Evolutionary conservation across 306 rosid genomes (phyloP).

Genomic region (Quercus robur): DNA sequence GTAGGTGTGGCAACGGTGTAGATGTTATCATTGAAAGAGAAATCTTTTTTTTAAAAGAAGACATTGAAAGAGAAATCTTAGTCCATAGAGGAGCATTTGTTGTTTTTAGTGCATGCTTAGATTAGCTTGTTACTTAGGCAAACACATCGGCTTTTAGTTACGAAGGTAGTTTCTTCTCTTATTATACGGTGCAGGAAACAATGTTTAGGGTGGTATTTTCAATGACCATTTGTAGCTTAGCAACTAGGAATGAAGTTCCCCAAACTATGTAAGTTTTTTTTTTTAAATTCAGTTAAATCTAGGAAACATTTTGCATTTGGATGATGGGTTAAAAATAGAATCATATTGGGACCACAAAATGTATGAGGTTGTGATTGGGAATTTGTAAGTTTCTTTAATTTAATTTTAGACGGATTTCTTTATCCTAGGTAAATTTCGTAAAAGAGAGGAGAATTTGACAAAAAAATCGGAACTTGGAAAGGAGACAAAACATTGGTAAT

Average conservation of each 20-base stretch:
- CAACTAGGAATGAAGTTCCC: background rate
- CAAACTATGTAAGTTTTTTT: background rate
- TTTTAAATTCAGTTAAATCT: background rate
- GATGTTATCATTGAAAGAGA: slow-evolving; percentile 9
- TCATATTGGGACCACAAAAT: background rate
- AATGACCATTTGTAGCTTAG: background rate
- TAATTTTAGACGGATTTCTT: background rate
- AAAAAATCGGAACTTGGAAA: background rate
- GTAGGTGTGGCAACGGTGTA: background rate
- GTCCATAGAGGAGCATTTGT: background rate
- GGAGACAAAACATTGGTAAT: slow-evolving; percentile 4
- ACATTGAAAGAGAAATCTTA: background rate
- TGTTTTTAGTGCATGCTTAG: background rate
- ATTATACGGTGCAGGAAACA: slow-evolving; percentile 3
- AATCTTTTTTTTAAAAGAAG: background rate
- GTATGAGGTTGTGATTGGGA: background rate
- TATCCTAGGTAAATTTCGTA: background rate
- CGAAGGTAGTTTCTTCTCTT: slow-evolving; percentile 18
- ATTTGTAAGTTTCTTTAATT: background rate
- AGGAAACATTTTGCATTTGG: background rate
- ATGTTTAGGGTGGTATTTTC: slow-evolving; percentile 9
- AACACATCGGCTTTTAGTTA: background rate
- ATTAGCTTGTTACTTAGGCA: slow-evolving; percentile 9
- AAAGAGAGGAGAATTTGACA: background rate
- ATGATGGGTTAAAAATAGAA: background rate